Evolutionary conservation across 2,329 filamentous ascomycete genomes (phyloP).

Genomic region (Byssochlamys sp.): DNA sequence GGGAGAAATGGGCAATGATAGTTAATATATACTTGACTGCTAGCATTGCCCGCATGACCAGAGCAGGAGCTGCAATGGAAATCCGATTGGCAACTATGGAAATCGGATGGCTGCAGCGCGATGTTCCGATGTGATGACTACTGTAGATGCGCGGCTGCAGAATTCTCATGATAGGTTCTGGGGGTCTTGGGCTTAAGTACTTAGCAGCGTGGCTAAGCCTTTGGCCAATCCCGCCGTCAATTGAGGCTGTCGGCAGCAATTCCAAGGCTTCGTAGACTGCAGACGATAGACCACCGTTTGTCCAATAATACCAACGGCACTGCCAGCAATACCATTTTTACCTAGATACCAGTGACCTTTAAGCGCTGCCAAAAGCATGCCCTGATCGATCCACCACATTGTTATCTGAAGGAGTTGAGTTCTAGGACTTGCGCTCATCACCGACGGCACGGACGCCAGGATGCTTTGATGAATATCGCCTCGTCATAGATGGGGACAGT

Average conservation of each 20-base stretch:
- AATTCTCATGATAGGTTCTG: background rate
- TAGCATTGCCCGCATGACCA: background rate
- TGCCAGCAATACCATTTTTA: background rate
- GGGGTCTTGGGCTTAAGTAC: background rate
- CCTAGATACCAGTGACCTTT: background rate
- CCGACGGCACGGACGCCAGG: background rate
- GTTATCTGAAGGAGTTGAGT: background rate
- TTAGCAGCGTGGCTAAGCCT: background rate
- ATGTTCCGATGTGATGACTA: background rate
- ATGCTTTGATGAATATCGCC: background rate
- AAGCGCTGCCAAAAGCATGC: background rate
- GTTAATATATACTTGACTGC: background rate
- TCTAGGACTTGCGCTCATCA: background rate
- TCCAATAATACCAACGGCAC: background rate
- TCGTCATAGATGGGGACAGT: background rate
- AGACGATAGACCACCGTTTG: background rate
- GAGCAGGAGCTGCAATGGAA: background rate
- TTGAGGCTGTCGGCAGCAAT: background rate
- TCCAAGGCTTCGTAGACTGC: background rate
- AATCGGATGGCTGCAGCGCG: background rate
- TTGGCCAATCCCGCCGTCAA: background rate
- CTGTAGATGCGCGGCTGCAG: background rate
- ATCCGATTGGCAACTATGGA: background rate
- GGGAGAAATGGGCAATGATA: background rate
- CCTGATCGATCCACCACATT: background rate